These are phyloP conservation scores for Calonectria honghensis DNA, from an alignment of 2,329 filamentous ascomycete species.

Conservation along the genomic window DNA sequence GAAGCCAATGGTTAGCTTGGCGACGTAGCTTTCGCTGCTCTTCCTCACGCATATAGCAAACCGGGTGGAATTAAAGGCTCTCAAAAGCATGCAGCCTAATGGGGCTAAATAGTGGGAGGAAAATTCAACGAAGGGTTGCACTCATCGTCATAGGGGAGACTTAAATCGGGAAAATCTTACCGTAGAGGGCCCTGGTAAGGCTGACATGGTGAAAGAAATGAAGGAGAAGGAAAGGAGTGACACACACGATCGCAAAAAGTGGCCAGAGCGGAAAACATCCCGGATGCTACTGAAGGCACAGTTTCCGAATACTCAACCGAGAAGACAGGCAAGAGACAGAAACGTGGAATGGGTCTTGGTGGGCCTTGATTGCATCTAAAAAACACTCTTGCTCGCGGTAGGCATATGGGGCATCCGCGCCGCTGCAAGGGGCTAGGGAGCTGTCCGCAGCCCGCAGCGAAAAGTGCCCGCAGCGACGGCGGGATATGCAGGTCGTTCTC, in stretches of 20 bases:
- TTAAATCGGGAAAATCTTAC: background rate
- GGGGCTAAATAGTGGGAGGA: background rate
- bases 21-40: background rate
- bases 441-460: background rate
- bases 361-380: background rate
- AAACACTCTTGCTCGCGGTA: background rate
- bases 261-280: background rate
- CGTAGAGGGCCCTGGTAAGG: background rate
- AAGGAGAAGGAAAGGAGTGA: background rate
- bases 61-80: background rate
- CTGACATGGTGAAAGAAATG: background rate
- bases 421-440: background rate
- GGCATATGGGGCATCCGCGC: background rate
- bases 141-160: background rate
- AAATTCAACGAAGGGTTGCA: background rate
- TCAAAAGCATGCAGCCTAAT: too few relatives aligned
- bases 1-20: background rate
- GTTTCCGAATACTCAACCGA: background rate
- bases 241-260: background rate
- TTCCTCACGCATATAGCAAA: background rate
- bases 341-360: background rate
- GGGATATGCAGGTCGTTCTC: background rate
- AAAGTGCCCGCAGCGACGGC: slow-evolving; percentile 4
- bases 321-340: background rate
- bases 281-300: background rate